These are phyloP conservation scores for Rhodotorula sp. DNA, from an alignment of 1,284 basidiomycete species.

Conservation along the genomic window DNA sequence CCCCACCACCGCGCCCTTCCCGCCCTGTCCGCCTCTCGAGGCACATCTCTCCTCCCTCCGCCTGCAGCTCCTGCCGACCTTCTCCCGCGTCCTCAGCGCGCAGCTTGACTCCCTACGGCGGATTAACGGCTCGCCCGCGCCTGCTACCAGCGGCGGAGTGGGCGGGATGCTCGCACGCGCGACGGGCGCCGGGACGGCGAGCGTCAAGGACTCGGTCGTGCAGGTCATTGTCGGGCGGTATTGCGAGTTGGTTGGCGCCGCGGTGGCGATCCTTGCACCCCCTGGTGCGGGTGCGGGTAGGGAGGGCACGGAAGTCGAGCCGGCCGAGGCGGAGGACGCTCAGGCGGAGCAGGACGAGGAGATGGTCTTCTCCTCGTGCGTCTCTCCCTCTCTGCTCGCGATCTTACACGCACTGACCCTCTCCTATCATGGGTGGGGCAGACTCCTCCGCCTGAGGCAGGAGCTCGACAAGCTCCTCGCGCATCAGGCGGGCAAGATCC, in stretches of 20 bases:
- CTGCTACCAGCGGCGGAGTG: conserved; percentile 40
- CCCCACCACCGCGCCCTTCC: conserved; percentile 55
- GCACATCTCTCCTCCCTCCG: conserved; percentile 75
- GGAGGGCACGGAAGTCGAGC: neutral
- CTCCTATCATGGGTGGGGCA: conserved; percentile 49
- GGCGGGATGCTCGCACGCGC: conserved; percentile 53
- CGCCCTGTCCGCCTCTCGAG: conserved; percentile 75
- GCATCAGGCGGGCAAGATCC: conserved; percentile 68
- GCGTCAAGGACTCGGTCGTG: conserved; percentile 62
- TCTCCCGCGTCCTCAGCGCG: conserved; percentile 82
- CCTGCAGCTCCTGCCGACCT: conserved; percentile 84
- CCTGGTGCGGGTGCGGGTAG: neutral
- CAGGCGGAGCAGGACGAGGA: conserved; percentile 63
- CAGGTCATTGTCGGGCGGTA: conserved; percentile 66
- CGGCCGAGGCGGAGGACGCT: neutral
- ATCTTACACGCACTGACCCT: neutral
- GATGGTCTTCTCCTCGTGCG: conserved; percentile 90
- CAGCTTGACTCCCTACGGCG: conserved; percentile 78
- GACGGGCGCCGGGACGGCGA: conserved; percentile 61
- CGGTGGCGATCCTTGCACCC: conserved; percentile 57
- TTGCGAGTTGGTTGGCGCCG: conserved; percentile 72
- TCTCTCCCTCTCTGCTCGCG: neutral
- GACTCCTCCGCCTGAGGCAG: conserved; percentile 78
- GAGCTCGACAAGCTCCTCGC: conserved; percentile 79
- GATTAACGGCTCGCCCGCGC: conserved; percentile 59